Base-by-base conservation (phyloP, 1,284 basidiomycete genomes). In the Irpex sp. region DNA sequence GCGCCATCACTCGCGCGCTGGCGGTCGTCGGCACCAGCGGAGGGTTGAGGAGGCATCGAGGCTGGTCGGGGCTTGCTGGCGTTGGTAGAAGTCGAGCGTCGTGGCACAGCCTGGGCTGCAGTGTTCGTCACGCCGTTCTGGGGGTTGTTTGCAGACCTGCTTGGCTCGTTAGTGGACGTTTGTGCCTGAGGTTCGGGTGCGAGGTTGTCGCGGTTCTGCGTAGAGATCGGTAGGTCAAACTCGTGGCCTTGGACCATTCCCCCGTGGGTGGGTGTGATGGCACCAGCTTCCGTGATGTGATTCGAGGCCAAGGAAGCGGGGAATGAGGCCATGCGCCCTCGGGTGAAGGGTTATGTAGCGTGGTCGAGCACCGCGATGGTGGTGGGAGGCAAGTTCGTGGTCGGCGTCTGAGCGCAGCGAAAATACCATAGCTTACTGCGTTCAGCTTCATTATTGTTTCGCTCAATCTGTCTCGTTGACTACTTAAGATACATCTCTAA, bases 31-130 rank as follows among this genome's bases (percentile, higher is more conserved):
- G 77, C 68, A 4, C 74, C 70, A 63, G 69, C 71, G 72, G 75
- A 82, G 19, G 82, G 68, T 70, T 85, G 84, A 9, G 88, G 86
- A 57, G 88, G 88, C 84, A 90, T 87, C 11, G 88, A 89, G 59
- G 87, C 77, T 46, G 88, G 88, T 55, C 88, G 78, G 61, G 85
- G 85, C 67, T 33, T 33, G 31, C 31, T 33, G 31, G 79, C 79
- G 65, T 79, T 64, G 15, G 71, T 64, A 31, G 71, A 69, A 36
- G 68, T 62, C 3, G 68, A 58, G 66, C 75, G 59, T 61, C 65
- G 57, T 64, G 75, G 60, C 67, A 68, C 60, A 37, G 63, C 36
- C 60, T 60, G 56, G 36, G 62, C n/a, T 50, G 64, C n/a, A 35
- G 60, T 8, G 3, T 43, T 35, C 26, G 50, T 60, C 61, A 43